Percentiles rank a stretch among this genome's conserved stretches.
These are phyloP conservation scores for Euphorbia tirucalli DNA, from an alignment of 345 rosid genomes.

Conservation along the genomic window DNA sequence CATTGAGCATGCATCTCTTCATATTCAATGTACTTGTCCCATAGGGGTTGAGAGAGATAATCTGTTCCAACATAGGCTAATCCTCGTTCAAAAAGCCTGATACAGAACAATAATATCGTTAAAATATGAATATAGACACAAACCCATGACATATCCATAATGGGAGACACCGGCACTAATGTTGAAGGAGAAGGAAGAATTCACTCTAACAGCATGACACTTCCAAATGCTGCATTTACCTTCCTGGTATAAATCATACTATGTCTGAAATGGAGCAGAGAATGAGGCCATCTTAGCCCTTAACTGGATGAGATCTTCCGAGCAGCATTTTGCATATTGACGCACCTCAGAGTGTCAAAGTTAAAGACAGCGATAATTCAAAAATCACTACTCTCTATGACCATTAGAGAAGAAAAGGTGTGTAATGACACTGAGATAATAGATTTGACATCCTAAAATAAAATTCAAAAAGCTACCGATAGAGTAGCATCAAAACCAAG, in stretches of 20 bases:
- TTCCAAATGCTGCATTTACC: conserved; percentile 91
- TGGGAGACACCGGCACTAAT: conserved; percentile 37
- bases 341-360: conserved; percentile 66
- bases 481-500: conserved; percentile 32
- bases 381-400: conserved; percentile 39
- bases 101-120: conserved; percentile 22
- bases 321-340: conserved; percentile 91
- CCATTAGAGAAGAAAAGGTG: conserved; percentile 30
- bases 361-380: conserved; percentile 43
- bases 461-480: conserved; percentile 33
- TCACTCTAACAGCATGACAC: conserved; percentile 73
- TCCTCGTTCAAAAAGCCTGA: conserved; percentile 91
- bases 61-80: conserved; percentile 88
- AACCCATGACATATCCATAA: conserved; percentile 29
- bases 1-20: conserved; percentile 90
- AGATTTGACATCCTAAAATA: conserved; percentile 29
- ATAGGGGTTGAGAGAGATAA: conserved; percentile 70
- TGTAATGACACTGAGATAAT: conserved; percentile 24
- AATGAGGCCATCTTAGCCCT: conserved; percentile 86
- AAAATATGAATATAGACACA: conserved; percentile 15
- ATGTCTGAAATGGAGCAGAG: conserved; percentile 79
- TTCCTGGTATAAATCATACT: conserved; percentile 80
- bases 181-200: conserved; percentile 63
- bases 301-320: conserved; percentile 88
- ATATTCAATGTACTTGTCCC: conserved; percentile 96